Evolutionary conservation across 805 yeast species (phyloP), one percentile per base, ranked within the genome.

Genomic region (Ogataea angusta): DNA sequence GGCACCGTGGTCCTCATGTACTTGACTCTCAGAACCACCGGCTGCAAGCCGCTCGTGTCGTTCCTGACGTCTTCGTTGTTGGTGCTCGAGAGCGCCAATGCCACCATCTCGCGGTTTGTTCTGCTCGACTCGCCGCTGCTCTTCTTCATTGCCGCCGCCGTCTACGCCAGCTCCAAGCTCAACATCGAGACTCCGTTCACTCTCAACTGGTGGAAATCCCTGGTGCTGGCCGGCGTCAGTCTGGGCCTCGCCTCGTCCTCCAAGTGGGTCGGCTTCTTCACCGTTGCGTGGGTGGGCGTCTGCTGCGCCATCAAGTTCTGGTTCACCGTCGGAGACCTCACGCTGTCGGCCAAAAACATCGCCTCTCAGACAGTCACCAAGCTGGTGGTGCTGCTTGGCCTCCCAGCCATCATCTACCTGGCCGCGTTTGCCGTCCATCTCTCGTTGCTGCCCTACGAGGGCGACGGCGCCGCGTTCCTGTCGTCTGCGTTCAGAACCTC

Each of bases 191-290:
- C 69, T 38, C 83, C 95, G n/a, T 75, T 78, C 53, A 52, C 83
- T 13, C 56, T 59, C 30, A 63, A 58, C 16, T 81, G 90, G 78
- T 78, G 61, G 57, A 79, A 73, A 55, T 64, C 79, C n/a, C 63
- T 85, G 50, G 19, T 78, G 21, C 70, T 80, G n/a, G 72, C 86
- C 30, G 85, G 85, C 51, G 59, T 81, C 38, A 78, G 80, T n/a
- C 64, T 85, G 43, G 95, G 93, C 38, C 67, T 84, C 43, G 84
- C 93, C 4, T 64, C 80, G 15, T 75, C 85, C 17, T 78, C 90
- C 23, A 85, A 85, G 63, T 85, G 93, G 93, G 93, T 85, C 33
- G 95, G 95, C 47, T 64, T 85, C 28, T 85, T 85, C 66, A 85
- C 95, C 14, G 59, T 85, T 42, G 83, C 83, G 3, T 85, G 91